Percentiles rank a stretch among this genome's conserved stretches.
These are phyloP conservation scores for Angophora floribunda DNA, from an alignment of 345 rosid species.

Conservation along the genomic window DNA sequence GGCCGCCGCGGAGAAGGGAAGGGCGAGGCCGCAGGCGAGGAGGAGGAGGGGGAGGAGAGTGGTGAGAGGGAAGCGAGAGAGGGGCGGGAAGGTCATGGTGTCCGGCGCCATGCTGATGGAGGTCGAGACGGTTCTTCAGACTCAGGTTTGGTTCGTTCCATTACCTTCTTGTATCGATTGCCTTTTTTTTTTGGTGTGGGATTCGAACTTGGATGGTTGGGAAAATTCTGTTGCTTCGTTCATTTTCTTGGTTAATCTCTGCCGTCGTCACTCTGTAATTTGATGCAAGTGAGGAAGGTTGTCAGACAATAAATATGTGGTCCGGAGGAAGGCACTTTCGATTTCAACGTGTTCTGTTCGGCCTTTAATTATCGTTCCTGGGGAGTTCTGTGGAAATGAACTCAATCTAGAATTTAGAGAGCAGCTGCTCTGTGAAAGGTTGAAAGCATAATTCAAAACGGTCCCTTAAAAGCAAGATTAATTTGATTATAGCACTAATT, in stretches of 20 bases:
- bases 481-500: background rate
- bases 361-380: background rate
- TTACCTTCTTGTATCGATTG: background rate
- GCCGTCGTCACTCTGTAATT: background rate
- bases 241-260: background rate
- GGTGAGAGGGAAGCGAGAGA: slow-evolving; percentile 26
- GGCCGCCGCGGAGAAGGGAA: slow-evolving; percentile 7
- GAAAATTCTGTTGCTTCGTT: background rate
- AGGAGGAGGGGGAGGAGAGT: slow-evolving; percentile 27
- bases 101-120: slow-evolving; percentile 72
- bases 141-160: slow-evolving; percentile 37
- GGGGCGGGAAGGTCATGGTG: slow-evolving; percentile 35
- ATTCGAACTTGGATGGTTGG: background rate
- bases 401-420: background rate
- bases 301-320: background rate
- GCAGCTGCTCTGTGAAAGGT: background rate
- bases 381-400: background rate
- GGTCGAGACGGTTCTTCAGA: slow-evolving; percentile 77
- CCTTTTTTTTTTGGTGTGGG: background rate
- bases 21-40: slow-evolving; percentile 11
- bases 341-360: background rate
- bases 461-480: background rate
- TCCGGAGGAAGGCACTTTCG: background rate
- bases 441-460: background rate
- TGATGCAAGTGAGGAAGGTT: background rate